These are phyloP conservation scores for Diversispora eburnea DNA, from an alignment of 192 early-diverging fungal species.

Conservation along the genomic window DNA sequence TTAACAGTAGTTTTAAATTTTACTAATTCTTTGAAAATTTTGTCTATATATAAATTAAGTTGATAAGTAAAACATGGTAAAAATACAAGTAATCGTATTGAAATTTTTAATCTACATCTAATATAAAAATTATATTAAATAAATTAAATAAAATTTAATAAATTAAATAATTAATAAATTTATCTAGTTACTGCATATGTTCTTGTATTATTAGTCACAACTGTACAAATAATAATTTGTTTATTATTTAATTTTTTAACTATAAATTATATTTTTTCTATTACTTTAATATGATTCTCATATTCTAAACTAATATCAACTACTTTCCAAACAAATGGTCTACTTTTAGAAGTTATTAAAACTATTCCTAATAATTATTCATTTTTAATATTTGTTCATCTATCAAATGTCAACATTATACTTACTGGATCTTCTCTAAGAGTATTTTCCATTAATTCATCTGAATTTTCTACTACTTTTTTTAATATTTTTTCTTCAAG, in stretches of 20 bases:
- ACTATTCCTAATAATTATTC: constrained; percentile 6
- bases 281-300: not conserved
- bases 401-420: constrained; percentile 11
- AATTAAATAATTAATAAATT: not conserved
- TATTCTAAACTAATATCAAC: constrained; percentile 3
- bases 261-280: not conserved
- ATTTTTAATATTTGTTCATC: not conserved
- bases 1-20: not conserved
- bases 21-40: not conserved
- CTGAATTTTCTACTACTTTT: not conserved
- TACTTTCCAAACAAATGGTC: constrained; percentile 1
- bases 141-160: not conserved
- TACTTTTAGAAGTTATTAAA: not conserved
- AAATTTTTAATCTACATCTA: not conserved
- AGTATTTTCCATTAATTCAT: not conserved
- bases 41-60: not conserved
- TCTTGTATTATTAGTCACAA: constrained; percentile 12
- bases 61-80: not conserved
- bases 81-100: not conserved
- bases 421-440: not conserved
- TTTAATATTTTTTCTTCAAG: not conserved
- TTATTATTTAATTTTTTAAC: not conserved
- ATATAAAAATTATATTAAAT: not conserved
- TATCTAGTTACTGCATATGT: not conserved
- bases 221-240: not conserved